Base-by-base conservation (phyloP, 1,139 yeast genomes). In the Meyerozyma guilliermondii region DNA sequence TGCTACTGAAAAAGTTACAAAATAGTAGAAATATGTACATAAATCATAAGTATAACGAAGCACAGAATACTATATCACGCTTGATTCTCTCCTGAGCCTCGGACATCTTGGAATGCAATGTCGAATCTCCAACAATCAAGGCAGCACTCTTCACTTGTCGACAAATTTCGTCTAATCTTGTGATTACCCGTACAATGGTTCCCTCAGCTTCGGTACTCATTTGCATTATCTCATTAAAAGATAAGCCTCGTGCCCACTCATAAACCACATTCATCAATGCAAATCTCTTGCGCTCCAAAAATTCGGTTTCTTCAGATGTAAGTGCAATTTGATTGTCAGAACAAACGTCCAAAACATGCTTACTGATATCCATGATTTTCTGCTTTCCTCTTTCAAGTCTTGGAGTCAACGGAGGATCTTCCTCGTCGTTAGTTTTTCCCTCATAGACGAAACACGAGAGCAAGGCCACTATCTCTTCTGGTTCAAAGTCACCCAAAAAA, bases 221-320 rank as follows among this genome's bases (percentile, higher is more conserved):
- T 47, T 80, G 83, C 84, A 91, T 92, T 52, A 92, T 92, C 45
- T 87, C 94, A 50, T 85, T 85, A 66, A 92, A 92, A 1, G 94
- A 76, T 74, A 89, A 75, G 2, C 98, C 99, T 51, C 95, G 76
- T 1, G 98, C 97, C 99, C 99, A 92, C 63, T 92, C 98, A 60
- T 92, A 92, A 4, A 92, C 96, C 10, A 89, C 96, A 60, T 89
- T 92, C 62, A 87, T 86, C 56, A 92, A 72, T 0, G 94, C 96
- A 64, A 92, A 92, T 51, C 98, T 70, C 54, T 88, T 83, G 51
- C 85, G 76, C 47, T 88, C 95, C 48, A 83, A 65, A 54, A 89
- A 91, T 49, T 85, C 88, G 41, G 84, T 85, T 55, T 92, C 98
- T 45, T 91, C 97, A 14, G 83, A 74, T 0, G 96, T 87, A 50